These are phyloP conservation scores for Talaromyces sp. DNA, from an alignment of 2,329 filamentous ascomycete genomes.

Conservation along the genomic window DNA sequence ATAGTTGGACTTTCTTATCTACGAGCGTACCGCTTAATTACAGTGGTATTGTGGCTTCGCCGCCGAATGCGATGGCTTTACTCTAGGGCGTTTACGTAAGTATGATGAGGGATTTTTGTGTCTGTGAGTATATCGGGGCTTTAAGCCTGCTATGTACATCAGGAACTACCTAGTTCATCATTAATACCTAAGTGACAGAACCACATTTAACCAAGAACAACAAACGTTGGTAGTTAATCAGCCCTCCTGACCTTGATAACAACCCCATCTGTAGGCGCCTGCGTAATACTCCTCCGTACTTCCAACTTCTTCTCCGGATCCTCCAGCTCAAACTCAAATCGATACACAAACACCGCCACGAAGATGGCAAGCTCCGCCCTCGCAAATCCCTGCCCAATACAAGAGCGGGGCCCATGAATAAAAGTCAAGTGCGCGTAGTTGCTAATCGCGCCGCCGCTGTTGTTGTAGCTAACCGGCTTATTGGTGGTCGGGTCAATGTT, in stretches of 20 bases:
- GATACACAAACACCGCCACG: conserved; percentile 71
- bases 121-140: neutral
- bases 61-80: neutral
- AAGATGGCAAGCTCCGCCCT: conserved; percentile 81
- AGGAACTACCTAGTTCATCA: neutral
- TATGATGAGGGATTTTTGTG: neutral
- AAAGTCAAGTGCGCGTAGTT: conserved; percentile 41
- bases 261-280: conserved; percentile 69
- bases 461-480: conserved; percentile 34
- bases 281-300: conserved; percentile 68
- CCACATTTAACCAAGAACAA: no score
- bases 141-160: no score
- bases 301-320: conserved; percentile 59
- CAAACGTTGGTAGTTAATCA: conserved; percentile 21
- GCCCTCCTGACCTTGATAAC: conserved; percentile 64
- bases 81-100: neutral
- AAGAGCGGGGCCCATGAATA: conserved; percentile 27
- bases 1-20: neutral
- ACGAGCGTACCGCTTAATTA: neutral
- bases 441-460: conserved; percentile 65
- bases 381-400: conserved; percentile 24
- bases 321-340: conserved; percentile 66
- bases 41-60: neutral
- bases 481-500: conserved; percentile 31
- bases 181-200: no score